Evolutionary conservation across 805 yeast genomes (phyloP).

Genomic region (Pichia eremophila): DNA sequence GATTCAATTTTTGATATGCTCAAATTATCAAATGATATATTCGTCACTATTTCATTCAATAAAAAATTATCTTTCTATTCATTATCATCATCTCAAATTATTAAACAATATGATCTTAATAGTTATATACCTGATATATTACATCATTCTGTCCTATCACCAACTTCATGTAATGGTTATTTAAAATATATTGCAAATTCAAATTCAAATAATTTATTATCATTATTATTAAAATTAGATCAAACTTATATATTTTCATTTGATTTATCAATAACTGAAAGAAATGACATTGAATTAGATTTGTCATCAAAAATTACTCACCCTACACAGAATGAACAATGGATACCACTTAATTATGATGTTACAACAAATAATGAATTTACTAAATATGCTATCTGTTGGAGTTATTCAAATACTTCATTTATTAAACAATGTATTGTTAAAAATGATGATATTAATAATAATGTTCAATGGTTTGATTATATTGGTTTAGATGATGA

Average conservation of each 20-base stretch:
- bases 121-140: constrained; percentile 16
- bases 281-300: constrained; percentile 7
- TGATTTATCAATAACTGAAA: constrained; percentile 6
- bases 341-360: constrained; percentile 20
- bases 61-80: constrained; percentile 55
- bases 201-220: constrained; percentile 10
- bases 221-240: constrained; percentile 21
- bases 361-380: constrained; percentile 5
- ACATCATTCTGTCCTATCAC: constrained; percentile 14
- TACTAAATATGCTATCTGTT: constrained; percentile 15
- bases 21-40: constrained; percentile 5
- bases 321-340: constrained; percentile 13
- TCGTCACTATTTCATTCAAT: constrained; percentile 42
- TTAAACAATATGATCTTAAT: constrained; percentile 17
- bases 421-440: constrained; percentile 16
- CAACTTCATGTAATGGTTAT: constrained; percentile 13
- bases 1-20: constrained; percentile 17
- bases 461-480: constrained; percentile 11
- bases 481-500: constrained; percentile 4
- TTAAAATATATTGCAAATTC: constrained; percentile 4
- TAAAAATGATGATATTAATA: not conserved
- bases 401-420: constrained; percentile 17
- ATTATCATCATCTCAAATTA: constrained; percentile 25
- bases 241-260: constrained; percentile 16
- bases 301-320: constrained; percentile 9